These are phyloP conservation scores for Passalora sequoiae DNA, from an alignment of 2,329 filamentous ascomycete genomes.

Conservation along the genomic window DNA sequence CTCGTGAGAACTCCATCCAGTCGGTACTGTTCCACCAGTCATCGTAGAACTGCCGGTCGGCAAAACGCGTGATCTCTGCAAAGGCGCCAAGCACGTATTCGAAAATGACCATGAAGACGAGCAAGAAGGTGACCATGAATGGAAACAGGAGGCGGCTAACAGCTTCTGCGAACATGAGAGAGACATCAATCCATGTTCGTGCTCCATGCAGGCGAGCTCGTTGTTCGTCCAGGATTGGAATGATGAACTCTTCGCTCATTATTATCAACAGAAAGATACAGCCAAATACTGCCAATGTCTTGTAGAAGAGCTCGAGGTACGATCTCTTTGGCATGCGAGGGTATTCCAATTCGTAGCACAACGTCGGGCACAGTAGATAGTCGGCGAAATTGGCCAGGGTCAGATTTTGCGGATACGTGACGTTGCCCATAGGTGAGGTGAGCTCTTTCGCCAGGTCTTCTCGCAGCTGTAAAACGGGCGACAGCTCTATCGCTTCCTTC, in stretches of 20 bases:
- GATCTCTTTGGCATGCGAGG: slow-evolving; percentile 70
- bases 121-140: slow-evolving; percentile 91
- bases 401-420: slow-evolving; percentile 86
- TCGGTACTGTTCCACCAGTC: slow-evolving; percentile 71
- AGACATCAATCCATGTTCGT: slow-evolving; percentile 56
- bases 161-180: slow-evolving; percentile 79
- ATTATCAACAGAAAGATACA: slow-evolving; percentile 93
- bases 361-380: slow-evolving; percentile 84
- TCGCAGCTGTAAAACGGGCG: slow-evolving; percentile 60
- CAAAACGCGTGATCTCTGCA: slow-evolving; percentile 79
- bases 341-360: slow-evolving; percentile 97
- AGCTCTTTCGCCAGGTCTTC: slow-evolving; percentile 86
- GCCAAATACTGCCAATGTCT: slow-evolving; percentile 84
- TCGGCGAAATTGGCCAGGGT: slow-evolving; percentile 77
- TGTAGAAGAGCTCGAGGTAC: slow-evolving; percentile 77
- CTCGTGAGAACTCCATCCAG: slow-evolving; percentile 82
- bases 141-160: slow-evolving; percentile 90
- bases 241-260: slow-evolving; percentile 89
- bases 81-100: slow-evolving; percentile 94
- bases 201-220: slow-evolving; percentile 48
- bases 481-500: slow-evolving; percentile 38
- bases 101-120: slow-evolving; percentile 97
- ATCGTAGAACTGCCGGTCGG: slow-evolving; percentile 86
- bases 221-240: slow-evolving; percentile 78
- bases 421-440: slow-evolving; percentile 80